A percentile compares a stretch with the other conserved stretches of the same genome.
Conservation (phyloP, 192 early-diverging fungal species). For the Podila minutissima region DNA sequence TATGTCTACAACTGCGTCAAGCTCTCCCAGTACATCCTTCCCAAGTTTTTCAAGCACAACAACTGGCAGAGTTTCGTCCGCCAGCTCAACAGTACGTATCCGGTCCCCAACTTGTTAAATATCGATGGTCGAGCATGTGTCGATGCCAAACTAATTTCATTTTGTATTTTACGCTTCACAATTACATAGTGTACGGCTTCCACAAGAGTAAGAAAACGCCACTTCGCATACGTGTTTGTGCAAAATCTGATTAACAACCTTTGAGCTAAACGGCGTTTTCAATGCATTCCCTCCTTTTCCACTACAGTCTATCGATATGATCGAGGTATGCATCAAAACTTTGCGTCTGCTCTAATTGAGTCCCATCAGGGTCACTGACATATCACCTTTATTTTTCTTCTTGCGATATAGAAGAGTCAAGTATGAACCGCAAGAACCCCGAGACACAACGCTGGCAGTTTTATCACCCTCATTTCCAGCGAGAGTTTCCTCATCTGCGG, state of each 20-base stretch:
- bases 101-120: not conserved
- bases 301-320: constrained; percentile 36
- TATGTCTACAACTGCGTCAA: constrained; percentile 88
- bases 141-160: not conserved
- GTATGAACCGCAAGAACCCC: constrained; percentile 51
- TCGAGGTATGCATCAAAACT: constrained; percentile 23
- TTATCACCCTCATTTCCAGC: constrained; percentile 85
- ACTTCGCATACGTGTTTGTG: not conserved
- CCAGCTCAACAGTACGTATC: constrained; percentile 80
- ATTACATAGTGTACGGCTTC: constrained; percentile 74
- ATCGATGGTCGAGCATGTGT: no score
- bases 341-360: no score
- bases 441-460: constrained; percentile 89
- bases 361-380: no score
- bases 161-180: not conserved
- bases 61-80: constrained; percentile 93
- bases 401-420: constrained; percentile 52
- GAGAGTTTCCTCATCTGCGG: constrained; percentile 73
- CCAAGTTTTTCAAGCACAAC: constrained; percentile 92
- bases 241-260: not conserved
- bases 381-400: not conserved
- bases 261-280: no score
- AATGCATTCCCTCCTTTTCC: no score
- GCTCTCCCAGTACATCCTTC: constrained; percentile 80
- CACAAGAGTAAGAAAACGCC: constrained; percentile 66